Conservation (phyloP, 805 yeast species). For the Candida oleophila region DNA sequence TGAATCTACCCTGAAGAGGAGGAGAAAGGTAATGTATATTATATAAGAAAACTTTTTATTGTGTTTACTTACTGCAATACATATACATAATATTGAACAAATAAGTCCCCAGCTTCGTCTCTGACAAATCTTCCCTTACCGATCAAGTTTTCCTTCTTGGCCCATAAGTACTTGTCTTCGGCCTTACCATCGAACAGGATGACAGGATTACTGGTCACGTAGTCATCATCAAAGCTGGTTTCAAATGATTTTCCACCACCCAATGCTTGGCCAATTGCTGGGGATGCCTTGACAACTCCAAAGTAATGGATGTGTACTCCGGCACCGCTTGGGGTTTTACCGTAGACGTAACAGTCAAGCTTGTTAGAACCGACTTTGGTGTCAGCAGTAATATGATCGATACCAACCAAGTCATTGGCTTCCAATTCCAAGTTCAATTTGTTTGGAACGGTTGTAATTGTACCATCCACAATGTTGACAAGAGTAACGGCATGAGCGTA, state of each 20-base stretch:
- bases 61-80: slow-evolving; percentile 13
- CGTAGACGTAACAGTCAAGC: slow-evolving; percentile 52
- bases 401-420: slow-evolving; percentile 32
- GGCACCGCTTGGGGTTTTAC: slow-evolving; percentile 43
- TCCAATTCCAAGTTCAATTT: slow-evolving; percentile 32
- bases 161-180: slow-evolving; percentile 51
- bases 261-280: slow-evolving; percentile 32
- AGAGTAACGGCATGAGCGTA: slow-evolving; percentile 18
- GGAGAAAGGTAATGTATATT: not conserved
- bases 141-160: slow-evolving; percentile 43
- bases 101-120: slow-evolving; percentile 41
- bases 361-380: slow-evolving; percentile 22
- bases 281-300: slow-evolving; percentile 46
- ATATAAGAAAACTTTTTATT: no score
- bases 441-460: slow-evolving; percentile 28
- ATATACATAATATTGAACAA: slow-evolving; percentile 57
- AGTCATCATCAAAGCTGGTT: slow-evolving; percentile 45
- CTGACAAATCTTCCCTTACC: slow-evolving; percentile 63
- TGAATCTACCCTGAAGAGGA: no score
- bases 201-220: slow-evolving; percentile 48
- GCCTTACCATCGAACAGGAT: slow-evolving; percentile 42
- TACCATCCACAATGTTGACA: slow-evolving; percentile 26
- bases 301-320: slow-evolving; percentile 44
- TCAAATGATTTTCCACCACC: slow-evolving; percentile 26
- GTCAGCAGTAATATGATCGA: slow-evolving; percentile 46